These are phyloP conservation scores for Luvunga scandens DNA, from an alignment of 345 rosid genomes.

Conservation along the genomic window DNA sequence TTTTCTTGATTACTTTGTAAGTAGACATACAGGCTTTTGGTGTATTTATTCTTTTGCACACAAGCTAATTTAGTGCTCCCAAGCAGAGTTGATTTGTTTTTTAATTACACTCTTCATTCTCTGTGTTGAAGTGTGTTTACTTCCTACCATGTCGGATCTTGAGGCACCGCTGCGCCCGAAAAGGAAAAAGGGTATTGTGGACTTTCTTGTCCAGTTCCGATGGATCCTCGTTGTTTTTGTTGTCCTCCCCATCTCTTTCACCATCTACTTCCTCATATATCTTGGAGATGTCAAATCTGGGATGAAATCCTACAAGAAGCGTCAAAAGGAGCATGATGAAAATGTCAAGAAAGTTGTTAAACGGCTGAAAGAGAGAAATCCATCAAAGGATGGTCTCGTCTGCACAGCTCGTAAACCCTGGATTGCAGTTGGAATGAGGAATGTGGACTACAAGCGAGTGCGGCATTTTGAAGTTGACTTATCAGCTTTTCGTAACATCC, in stretches of 20 bases:
- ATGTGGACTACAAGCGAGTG: constrained; percentile 97
- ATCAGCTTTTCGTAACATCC: constrained; percentile 74
- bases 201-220: constrained; percentile 77
- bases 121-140: constrained; percentile 28
- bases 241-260: constrained; percentile 85
- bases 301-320: constrained; percentile 80
- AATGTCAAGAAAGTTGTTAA: constrained; percentile 82
- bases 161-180: constrained; percentile 76
- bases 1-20: not conserved
- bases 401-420: constrained; percentile 99
- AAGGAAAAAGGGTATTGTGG: constrained; percentile 86
- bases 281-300: constrained; percentile 92
- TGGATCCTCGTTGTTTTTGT: constrained; percentile 92
- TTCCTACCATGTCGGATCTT: constrained; percentile 71
- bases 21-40: not conserved
- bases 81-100: not conserved
- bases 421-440: constrained; percentile 99
- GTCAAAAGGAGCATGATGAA: constrained; percentile 89
- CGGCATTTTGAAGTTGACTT: constrained; percentile 94
- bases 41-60: not conserved
- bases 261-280: constrained; percentile 78
- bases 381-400: constrained; percentile 90
- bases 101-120: constrained; percentile 1
- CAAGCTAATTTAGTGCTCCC: not conserved
- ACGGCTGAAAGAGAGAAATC: constrained; percentile 78